Base-by-base conservation (phyloP, 1,284 basidiomycete species). In the Erythrobasidium hasegawianum region DNA sequence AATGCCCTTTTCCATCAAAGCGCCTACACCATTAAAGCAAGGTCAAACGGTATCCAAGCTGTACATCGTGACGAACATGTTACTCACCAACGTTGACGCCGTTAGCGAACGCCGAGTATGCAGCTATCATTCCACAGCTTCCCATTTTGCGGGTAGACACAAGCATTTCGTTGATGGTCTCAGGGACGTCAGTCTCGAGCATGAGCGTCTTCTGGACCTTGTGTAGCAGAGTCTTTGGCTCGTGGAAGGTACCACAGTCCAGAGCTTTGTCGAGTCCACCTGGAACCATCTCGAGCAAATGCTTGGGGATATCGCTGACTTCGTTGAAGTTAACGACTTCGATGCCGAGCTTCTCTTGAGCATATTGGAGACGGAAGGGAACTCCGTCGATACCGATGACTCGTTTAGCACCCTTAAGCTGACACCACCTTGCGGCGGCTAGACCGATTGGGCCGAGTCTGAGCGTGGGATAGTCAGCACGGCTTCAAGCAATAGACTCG, bases 181-280 rank as follows among this genome's bases (percentile, higher is more conserved):
- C 88, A 1, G 83, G 80, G 0, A 84, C 83, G 72, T 90, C 88
- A 0, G 87, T 90, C 78, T 90, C 87, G 40, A 89, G 81, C 81
- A 86, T 85, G 43, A 88, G 77, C 11, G 83, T 74, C 76, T 87
- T 86, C 77, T 88, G 84, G 41, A 85, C 79, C 74, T 86, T 87
- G 4, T 76, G 68, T 2, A 75, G 22, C 0, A 81, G 33, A 2
- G 29, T 79, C 77, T 87, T 87, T n/a, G 85, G 85, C 71, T 87
- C 82, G 74, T 87, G 86, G 81, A 86, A 87, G 1, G 85, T 84
- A 74, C 78, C 77, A 72, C 82, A 81, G 70, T 85, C 83, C 58
- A 86, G 75, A 4, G 83, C 81, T 53, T 85, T 83, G 73, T 88
- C 86, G 4, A 88, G 75, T 11, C 87, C 87, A 0, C 82, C 80